Evolutionary conservation across 2,329 filamentous ascomycete species (phyloP), one percentile per base, ranked within the genome.

Genomic region (Pseudogymnoascus sp.): DNA sequence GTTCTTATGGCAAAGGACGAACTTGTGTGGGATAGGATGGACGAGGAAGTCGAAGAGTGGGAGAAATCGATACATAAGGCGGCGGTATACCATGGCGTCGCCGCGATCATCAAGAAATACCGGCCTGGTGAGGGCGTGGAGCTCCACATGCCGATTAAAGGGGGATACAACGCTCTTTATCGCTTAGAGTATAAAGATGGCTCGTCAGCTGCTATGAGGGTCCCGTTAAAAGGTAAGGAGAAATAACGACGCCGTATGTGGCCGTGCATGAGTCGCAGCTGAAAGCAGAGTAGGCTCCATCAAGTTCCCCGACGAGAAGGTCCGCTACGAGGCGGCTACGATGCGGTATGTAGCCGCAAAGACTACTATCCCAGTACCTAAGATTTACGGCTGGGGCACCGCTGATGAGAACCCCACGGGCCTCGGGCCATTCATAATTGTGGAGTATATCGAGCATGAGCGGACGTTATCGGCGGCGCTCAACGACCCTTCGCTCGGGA

Each of bases 401-500:
- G 26, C 61, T 0, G 50, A 63, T n/a, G 62, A 68, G 5, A 66
- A 65, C 31, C 67, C 64, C n/a, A 26, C 26, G 16, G 67, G 66
- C 1, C 62, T 75, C 0, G 68, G 71, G 4, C 72, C 75, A 0
- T 77, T 72, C 60, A 76, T 76, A 12, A 70, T 75, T 35, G 74
- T 75, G 72, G 69, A 72, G 19, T 74, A 70, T 22, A 66, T 72
- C 37, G 66, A 66, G 8, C 68, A 70, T 61, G 65, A 65, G 19
- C 66, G 64, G 28, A 65, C 66, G 59, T 61, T 73, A 28, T 61
- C 64, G 14, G 61, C 68, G 61, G 8, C 46, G 10, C 69, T 77
- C 8, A 69, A 70, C 1, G 40, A 41, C 40, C 16, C 16, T 22
- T 11, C 16, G 3, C 64, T 65, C n/a, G 46, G 62, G 14, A 40